A percentile compares a stretch with the other conserved stretches of the same genome.
phyloP scores from a whole-genome alignment of 1,284 basidiomycete genomes.

The Schizopora paradoxa region DNA sequence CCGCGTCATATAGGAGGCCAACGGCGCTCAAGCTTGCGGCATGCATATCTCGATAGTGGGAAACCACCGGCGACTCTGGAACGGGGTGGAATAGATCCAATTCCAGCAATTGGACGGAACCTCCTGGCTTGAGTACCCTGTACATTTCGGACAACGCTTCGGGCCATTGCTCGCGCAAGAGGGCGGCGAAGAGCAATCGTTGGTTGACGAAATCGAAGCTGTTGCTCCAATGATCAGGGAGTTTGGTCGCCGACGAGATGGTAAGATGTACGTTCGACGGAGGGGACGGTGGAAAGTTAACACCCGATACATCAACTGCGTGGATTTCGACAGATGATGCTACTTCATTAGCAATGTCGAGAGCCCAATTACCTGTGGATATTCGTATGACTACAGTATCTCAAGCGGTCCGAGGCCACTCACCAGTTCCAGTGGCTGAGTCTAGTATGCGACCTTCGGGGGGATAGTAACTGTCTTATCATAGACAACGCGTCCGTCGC shows the following conservation, averaged over 20 bases:
- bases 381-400: not conserved
- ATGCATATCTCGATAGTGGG: too few species aligned
- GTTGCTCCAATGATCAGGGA: conserved; percentile 17
- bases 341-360: not conserved
- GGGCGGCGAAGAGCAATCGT: conserved; percentile 17
- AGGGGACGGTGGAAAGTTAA: not conserved
- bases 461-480: not conserved
- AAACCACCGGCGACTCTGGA: too few species aligned
- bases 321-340: not conserved
- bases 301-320: not conserved
- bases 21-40: too few species aligned
- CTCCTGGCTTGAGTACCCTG: conserved; percentile 19
- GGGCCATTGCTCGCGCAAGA: conserved; percentile 16
- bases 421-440: not conserved
- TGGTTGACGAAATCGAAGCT: conserved; percentile 22
- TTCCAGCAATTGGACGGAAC: conserved; percentile 18
- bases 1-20: too few species aligned
- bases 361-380: not conserved
- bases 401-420: too few species aligned
- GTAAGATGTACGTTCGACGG: conserved; percentile 10
- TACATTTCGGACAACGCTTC: conserved; percentile 16
- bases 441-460: not conserved
- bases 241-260: conserved; percentile 8
- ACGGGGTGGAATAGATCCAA: too few species aligned
- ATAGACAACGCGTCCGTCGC: not conserved